Evolutionary conservation across 2,329 filamentous ascomycete species (phyloP).

Genomic region (Arthrocladium fulminans): DNA sequence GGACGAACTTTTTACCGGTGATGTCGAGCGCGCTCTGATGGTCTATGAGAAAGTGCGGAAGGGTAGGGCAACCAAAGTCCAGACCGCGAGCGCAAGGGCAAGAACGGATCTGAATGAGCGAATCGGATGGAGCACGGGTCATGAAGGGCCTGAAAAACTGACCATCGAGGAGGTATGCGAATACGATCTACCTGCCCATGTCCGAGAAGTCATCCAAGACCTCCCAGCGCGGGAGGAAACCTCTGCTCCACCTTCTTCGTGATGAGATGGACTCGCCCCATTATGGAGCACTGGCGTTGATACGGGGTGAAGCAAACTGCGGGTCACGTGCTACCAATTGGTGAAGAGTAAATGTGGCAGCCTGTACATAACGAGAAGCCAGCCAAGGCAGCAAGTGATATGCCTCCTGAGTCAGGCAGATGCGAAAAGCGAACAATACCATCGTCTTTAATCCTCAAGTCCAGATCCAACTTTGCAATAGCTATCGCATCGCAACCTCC

Average conservation of each 20-base stretch:
- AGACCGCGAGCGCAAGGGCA: conserved; percentile 23
- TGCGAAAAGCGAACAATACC: background rate
- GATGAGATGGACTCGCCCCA: too few species aligned
- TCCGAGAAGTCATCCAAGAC: too few species aligned
- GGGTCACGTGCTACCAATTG: conserved; percentile 10
- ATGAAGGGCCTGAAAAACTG: conserved; percentile 25
- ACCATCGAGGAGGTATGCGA: conserved; percentile 29
- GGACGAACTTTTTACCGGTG: conserved; percentile 15
- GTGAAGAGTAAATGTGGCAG: conserved; percentile 2
- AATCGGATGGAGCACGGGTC: conserved; percentile 24
- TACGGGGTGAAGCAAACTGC: too few species aligned
- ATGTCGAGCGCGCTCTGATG: conserved; percentile 19
- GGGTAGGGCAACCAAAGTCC: conserved; percentile 25
- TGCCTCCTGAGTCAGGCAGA: background rate
- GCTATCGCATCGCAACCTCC: background rate
- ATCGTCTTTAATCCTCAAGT: background rate
- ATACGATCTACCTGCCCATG: conserved; percentile 24
- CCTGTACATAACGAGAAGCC: background rate
- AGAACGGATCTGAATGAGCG: conserved; percentile 13
- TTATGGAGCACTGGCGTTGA: too few species aligned
- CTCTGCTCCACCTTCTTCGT: too few species aligned
- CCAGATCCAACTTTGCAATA: background rate
- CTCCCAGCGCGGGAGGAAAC: too few species aligned
- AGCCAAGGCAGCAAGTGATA: background rate
- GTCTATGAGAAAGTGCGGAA: conserved; percentile 27